phyloP scores from a whole-genome alignment of 495 filamentous ascomycete species.

The Xylaria intraflava region DNA sequence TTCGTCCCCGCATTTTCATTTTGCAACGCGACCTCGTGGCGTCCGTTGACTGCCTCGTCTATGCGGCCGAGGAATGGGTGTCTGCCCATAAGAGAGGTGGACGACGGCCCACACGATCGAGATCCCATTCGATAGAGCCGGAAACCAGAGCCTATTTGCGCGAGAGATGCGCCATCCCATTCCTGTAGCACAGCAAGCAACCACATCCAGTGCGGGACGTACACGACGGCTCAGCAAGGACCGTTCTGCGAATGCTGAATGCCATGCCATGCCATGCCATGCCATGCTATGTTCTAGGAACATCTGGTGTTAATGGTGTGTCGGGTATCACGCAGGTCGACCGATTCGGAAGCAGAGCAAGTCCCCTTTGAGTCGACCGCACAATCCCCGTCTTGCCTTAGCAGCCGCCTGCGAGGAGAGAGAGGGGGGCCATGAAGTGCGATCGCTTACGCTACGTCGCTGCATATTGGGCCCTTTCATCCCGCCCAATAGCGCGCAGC shows the following conservation, averaged over 20 bases:
- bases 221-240: neutral
- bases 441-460: neutral
- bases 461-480: neutral
- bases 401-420: neutral
- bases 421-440: neutral
- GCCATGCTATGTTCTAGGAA: no score
- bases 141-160: no score
- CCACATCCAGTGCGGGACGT: neutral
- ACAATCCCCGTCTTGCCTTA: neutral
- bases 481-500: neutral
- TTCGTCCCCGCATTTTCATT: conserved; percentile 5
- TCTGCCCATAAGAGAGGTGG: neutral
- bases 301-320: neutral
- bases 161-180: neutral
- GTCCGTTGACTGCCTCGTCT: neutral
- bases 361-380: neutral
- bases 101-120: neutral
- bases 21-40: conserved; percentile 1
- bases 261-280: no score
- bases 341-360: conserved; percentile 4
- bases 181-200: neutral
- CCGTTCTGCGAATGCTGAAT: no score
- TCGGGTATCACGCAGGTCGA: conserved; percentile 1
- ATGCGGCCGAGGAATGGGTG: neutral
- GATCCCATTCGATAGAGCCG: neutral